Evolutionary conservation across 148 eudicot genomes (phyloP), one percentile per base, ranked within the genome.

Genomic region (Cornus suecica): DNA sequence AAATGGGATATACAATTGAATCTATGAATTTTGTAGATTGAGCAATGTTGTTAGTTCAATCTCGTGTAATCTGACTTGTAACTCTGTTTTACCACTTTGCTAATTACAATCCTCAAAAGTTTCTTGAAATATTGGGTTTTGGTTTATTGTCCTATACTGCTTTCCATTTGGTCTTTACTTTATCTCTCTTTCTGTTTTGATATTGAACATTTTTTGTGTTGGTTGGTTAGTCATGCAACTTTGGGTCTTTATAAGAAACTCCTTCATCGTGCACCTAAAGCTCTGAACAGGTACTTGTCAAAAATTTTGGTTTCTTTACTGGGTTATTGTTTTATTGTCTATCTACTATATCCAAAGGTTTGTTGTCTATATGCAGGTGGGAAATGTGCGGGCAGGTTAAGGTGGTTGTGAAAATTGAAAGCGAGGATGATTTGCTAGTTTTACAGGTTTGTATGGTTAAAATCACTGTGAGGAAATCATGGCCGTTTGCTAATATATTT

Each of bases 301-400:
- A 68, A n/a, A 37, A 66, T 61, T 45, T 25, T 31, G 54, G 23
- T 20, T 31, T 74, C 16, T 77, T 66, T 18, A 23, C 63, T 20
- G 16, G 13, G 41, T 37, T 45, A 15, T 20, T 61, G 1, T 10
- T 62, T 41, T 80, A 23, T 24, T 28, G 32, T 72, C 72, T 72
- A 61, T 69, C 29, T 65, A 68, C 63, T 32, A 15, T 76, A 54
- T 48, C 22, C 56, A 32, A 13, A 27, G 51, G 18, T 29, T 61
- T 75, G 70, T 73, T 73, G 18, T 74, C 48, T 73, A 42, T 71
- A 18, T 84, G 76, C 81, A 95, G 99, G 83, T 95, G 99, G 99
- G 99, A 95, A 90, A 93, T 87, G 97, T 95, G 99, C 29, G 98
- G 99, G 66, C 98, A 95, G 87, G 97, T 95, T 71, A 95, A 95